Evolutionary conservation across 1,139 yeast genomes (phyloP), one percentile per base, ranked within the genome.

Genomic region (Kodamaea anthophila): DNA sequence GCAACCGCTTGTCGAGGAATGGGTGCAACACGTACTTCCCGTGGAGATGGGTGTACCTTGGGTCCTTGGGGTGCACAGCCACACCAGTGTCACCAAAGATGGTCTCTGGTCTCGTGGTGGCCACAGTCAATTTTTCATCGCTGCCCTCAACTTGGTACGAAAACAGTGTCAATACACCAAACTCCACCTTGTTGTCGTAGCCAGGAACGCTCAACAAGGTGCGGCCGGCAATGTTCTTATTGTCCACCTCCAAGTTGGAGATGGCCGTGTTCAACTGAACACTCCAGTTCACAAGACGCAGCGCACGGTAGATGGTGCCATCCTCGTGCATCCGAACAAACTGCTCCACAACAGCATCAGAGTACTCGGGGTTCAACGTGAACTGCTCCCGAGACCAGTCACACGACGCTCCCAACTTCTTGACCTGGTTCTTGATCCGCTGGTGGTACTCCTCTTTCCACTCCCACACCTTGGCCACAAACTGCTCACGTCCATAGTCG

Each of bases 51-150:
- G 66, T 82, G 69, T 91, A 91, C 58, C 98, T 79, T 28, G 78
- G 66, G 63, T 91, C 98, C 30, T 88, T 75, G 33, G 98, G 98
- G 57, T 91, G 98, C 34, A 91, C 94, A 24, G 98, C 98, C 45
- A 91, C 82, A 53, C 83, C 98, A 37, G 96, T 87, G 63, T 91
- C 98, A 69, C 98, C 98, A 49, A 91, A 88, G 47, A 91, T 66
- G 36, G 98, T 91, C 65, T 91, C 98, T 28, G 98, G 98, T 77
- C 98, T 91, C 26, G 98, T 91, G 30, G 98, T 91, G 27, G 98
- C 98, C 42, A 91, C 95, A 37, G 91, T 70, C 36, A 91, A 54
- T 58, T 74, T 82, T 61, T 91, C 98, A 44, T 83, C 93, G n/a
- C 91, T 77, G 33, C 67, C 83, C 41, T 82, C 93, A 37, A 91